Evolutionary conservation across 345 rosid genomes (phyloP), one percentile per base, ranked within the genome.

Genomic region (Euphorbia tirucalli): DNA sequence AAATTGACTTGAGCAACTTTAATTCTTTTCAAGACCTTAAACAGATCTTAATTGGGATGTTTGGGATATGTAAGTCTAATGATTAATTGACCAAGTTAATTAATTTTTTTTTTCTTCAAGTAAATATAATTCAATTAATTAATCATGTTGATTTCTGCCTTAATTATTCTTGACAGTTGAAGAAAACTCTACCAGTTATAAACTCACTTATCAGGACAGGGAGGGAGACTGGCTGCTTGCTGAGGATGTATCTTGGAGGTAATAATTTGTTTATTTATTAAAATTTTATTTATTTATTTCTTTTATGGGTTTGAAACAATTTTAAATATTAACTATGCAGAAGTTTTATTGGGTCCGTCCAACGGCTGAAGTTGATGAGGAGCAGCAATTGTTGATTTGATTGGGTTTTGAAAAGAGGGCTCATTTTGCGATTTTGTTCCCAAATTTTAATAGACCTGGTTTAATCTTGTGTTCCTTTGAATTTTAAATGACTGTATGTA

Each of bases 191-290:
- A 52, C 56, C 18, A 22, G 24, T 67, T 81, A 72, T 68, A 31
- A 65, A 54, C 77, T 85, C 28, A 27, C 81, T 65, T 85, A 72
- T 64, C 83, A 75, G 55, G 85, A 83, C 32, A 66, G 28, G 5
- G 74, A 81, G 69, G 89, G 87, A 49, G 82, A 83, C 43, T 85
- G 86, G 86, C 61, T 81, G 13, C 59, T 79, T 31, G 85, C 82
- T 31, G 78, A 77, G 7, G 74, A 61, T 71, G 73, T 79, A 1
- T 49, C 84, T 16, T 83, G 86, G 86, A 79, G 85, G 88, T 83
- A 52, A 46, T 70, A 10, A 28, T 27, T 22, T 18, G 9, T 18
- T 18, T 62, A n/a, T n/a, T n/a, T n/a, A n/a, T n/a, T n/a, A n/a
- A n/a, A n/a, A n/a, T n/a, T 35, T 48, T 8, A 19, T 19, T 35